A percentile compares a stretch with the other conserved stretches of the same genome.
These are phyloP conservation scores for Tylopilus intermedius DNA, from an alignment of 768 basidiomycete species.

Conservation along the genomic window DNA sequence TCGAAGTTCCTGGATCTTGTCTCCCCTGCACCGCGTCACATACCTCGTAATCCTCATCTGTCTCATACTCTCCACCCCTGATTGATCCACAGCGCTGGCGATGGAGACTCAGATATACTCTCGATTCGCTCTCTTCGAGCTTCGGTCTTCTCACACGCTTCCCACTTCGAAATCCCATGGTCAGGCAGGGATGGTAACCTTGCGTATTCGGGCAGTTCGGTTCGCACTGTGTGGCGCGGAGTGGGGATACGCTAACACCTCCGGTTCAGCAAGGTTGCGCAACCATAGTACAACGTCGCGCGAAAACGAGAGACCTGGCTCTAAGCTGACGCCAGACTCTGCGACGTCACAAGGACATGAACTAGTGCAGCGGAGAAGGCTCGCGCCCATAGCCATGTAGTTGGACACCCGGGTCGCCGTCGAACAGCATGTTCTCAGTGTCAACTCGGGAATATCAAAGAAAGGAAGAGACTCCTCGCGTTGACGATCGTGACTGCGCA, in stretches of 20 bases:
- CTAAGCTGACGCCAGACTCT: constrained; percentile 59
- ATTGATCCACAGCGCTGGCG: constrained; percentile 23
- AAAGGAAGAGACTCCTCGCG: no score
- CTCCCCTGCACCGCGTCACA: constrained; percentile 35
- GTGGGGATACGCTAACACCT: constrained; percentile 27
- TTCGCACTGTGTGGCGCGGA: constrained; percentile 43
- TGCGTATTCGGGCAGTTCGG: constrained; percentile 34
- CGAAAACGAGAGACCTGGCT: constrained; percentile 55
- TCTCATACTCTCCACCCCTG: constrained; percentile 27
- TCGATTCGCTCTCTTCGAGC: constrained; percentile 47
- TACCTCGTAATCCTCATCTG: constrained; percentile 23
- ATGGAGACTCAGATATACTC: constrained; percentile 36
- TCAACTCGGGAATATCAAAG: no score
- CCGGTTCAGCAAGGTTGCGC: constrained; percentile 16
- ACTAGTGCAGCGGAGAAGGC: constrained; percentile 21
- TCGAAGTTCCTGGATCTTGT: constrained; percentile 77
- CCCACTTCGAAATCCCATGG: constrained; percentile 21
- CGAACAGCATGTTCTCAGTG: no score
- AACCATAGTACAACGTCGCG: constrained; percentile 26
- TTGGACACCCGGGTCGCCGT: background rate
- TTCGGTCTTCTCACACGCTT: constrained; percentile 35
- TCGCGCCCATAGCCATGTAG: no score
- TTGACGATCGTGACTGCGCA: no score
- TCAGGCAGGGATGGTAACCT: constrained; percentile 20
- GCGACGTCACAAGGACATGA: constrained; percentile 23